Evolutionary conservation across 345 rosid genomes (phyloP), one percentile per base, ranked within the genome.

Genomic region (Melaleuca alternifolia): DNA sequence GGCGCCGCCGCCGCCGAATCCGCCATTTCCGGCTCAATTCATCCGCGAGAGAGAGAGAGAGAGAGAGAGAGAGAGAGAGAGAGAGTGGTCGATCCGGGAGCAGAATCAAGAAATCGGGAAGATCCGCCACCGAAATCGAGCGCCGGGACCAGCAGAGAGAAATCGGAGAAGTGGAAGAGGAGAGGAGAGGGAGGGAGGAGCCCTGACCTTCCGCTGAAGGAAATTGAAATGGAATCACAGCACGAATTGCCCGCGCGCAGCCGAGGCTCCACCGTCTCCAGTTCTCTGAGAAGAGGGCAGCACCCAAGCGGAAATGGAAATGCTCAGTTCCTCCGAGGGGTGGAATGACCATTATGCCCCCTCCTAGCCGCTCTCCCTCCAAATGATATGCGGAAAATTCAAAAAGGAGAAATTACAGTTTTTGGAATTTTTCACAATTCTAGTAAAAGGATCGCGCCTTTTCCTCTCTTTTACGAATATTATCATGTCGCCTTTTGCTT

Each of bases 1-100:
- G 98, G 96, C 90, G 91, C 76, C 76, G 92, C 44, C 83, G 65
- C 16, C 71, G 16, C 33, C 7, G 79, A 71, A 71, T 71, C 79
- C 79, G 79, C 79, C 79, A 71, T 71, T 4, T 18, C 48, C 79
- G 10, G 79, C 48, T 59, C 65, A 59, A 12, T 59, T 59, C 65
- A 59, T n/a, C 6, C 33, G 33, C 11, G 16, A 6, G 56, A 41
- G 11, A 7, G 51, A 9, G 56, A 53, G 56, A 24, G 65, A n/a
- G 65, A n/a, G 33, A n/a, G n/a, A n/a, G n/a, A n/a, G n/a, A n/a
- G 16, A 6, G 56, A 41, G 11, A 7, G 51, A 9, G 56, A 53
- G 56, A 24, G 65, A n/a, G 65, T 11, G 33, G 65, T 59, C 65
- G 62, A 57, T 57, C 62, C 28, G 28, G 62, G 2, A 26, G 62